These are phyloP conservation scores for Erigeron philadelphicus DNA, from an alignment of 140 eudicot species.

Conservation along the genomic window DNA sequence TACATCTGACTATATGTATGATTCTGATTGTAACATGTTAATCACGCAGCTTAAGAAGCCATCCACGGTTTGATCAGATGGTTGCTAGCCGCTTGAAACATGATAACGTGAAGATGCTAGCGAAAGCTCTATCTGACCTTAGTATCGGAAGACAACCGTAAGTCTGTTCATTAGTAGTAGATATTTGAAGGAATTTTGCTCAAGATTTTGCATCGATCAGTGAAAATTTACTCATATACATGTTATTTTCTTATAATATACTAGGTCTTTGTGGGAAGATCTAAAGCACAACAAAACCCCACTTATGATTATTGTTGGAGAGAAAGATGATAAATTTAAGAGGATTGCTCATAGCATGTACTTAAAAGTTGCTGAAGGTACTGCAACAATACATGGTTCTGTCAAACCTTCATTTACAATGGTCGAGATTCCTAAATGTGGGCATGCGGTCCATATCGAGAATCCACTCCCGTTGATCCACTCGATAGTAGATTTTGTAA, in stretches of 20 bases:
- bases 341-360: constrained; percentile 54
- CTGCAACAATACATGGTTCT: constrained; percentile 12
- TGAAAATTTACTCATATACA: not conserved
- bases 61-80: constrained; percentile 54
- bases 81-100: constrained; percentile 56
- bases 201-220: not conserved
- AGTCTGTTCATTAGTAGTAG: constrained; percentile 28
- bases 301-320: constrained; percentile 60
- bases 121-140: constrained; percentile 55
- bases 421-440: constrained; percentile 53
- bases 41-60: constrained; percentile 67
- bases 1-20: not conserved
- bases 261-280: constrained; percentile 90
- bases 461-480: constrained; percentile 63
- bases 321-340: constrained; percentile 66
- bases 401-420: constrained; percentile 24
- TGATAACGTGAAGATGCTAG: constrained; percentile 53
- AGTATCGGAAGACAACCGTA: constrained; percentile 90
- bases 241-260: constrained; percentile 7
- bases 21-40: constrained; percentile 10
- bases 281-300: constrained; percentile 50
- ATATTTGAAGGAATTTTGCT: not conserved
- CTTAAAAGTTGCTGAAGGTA: constrained; percentile 26
- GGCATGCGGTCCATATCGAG: constrained; percentile 94
- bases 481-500: constrained; percentile 43